phyloP scores from a whole-genome alignment of 1,284 basidiomycete species.

The Irpex rosettiformis region DNA sequence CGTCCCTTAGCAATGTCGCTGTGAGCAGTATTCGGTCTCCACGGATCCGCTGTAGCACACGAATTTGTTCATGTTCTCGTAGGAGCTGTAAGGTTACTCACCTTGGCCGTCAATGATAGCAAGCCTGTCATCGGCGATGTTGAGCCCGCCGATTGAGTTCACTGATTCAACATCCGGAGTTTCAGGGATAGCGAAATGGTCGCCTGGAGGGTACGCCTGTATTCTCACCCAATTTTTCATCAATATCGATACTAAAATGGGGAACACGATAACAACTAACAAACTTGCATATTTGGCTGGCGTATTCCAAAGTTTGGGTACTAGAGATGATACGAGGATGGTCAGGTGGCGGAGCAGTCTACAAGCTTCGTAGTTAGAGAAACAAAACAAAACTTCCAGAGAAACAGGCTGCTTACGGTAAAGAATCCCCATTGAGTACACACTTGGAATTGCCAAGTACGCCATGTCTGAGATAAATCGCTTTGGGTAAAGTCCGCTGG shows the following conservation, averaged over 20 bases:
- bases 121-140: conserved; percentile 66
- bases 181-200: conserved; percentile 64
- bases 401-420: conserved; percentile 35
- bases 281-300: conserved; percentile 75
- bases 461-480: conserved; percentile 69
- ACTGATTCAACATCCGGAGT: conserved; percentile 76
- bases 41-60: conserved; percentile 64
- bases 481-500: conserved; percentile 61
- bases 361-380: not conserved
- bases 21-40: conserved; percentile 84
- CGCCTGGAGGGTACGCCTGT: conserved; percentile 76
- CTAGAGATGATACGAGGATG: conserved; percentile 69
- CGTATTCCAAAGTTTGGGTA: conserved; percentile 71
- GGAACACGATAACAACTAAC: conserved; percentile 27
- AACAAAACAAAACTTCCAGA: not conserved
- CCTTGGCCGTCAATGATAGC: conserved; percentile 86
- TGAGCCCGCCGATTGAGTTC: conserved; percentile 73
- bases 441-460: conserved; percentile 85
- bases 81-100: conserved; percentile 29
- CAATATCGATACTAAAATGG: not conserved
- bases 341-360: conserved; percentile 49
- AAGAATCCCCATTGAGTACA: conserved; percentile 95
- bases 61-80: too few relatives aligned
- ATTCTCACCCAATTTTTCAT: not conserved
- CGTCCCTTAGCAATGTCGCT: conserved; percentile 68